Conservation (phyloP, 805 yeast genomes). For the Dipodascopsis uninucleata region DNA sequence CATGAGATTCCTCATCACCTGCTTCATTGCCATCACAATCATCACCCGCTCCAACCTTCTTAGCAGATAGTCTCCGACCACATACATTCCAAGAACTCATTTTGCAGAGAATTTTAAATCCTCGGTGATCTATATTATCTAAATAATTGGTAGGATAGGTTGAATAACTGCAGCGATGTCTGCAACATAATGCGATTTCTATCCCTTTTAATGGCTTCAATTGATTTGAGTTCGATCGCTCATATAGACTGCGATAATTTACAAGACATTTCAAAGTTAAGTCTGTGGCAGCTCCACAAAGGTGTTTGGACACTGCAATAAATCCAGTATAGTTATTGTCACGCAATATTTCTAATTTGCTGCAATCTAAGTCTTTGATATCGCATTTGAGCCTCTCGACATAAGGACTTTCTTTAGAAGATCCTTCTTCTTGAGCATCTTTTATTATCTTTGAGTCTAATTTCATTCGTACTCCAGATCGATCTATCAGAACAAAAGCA, state of each 20-base stretch:
- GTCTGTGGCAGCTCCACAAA: slow-evolving; percentile 94
- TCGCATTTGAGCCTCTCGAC: slow-evolving; percentile 63
- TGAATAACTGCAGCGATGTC: slow-evolving; percentile 73
- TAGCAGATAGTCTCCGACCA: slow-evolving; percentile 46
- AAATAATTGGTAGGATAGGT: slow-evolving; percentile 44
- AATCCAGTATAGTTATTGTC: slow-evolving; percentile 10
- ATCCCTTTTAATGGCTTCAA: slow-evolving; percentile 43
- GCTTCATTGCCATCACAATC: neutral
- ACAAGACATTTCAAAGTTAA: slow-evolving; percentile 65
- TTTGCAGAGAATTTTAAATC: slow-evolving; percentile 49
- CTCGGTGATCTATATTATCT: slow-evolving; percentile 31
- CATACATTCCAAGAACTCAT: slow-evolving; percentile 88
- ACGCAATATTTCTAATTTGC: slow-evolving; percentile 40
- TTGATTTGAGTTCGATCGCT: neutral
- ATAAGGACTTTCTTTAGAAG: slow-evolving; percentile 32
- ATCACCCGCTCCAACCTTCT: neutral
- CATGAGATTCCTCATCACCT: slow-evolving; percentile 4
- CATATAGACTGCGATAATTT: slow-evolving; percentile 33
- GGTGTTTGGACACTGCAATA: slow-evolving; percentile 75
- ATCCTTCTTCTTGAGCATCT: slow-evolving; percentile 41
- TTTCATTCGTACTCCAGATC: slow-evolving; percentile 75
- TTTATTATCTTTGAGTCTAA: slow-evolving; percentile 63
- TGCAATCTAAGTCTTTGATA: slow-evolving; percentile 68
- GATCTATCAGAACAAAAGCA: slow-evolving; percentile 61
- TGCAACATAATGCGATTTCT: slow-evolving; percentile 87